phyloP scores from a whole-genome alignment of 176 grass and related monocot genomes.

The Paspalum notatum region DNA sequence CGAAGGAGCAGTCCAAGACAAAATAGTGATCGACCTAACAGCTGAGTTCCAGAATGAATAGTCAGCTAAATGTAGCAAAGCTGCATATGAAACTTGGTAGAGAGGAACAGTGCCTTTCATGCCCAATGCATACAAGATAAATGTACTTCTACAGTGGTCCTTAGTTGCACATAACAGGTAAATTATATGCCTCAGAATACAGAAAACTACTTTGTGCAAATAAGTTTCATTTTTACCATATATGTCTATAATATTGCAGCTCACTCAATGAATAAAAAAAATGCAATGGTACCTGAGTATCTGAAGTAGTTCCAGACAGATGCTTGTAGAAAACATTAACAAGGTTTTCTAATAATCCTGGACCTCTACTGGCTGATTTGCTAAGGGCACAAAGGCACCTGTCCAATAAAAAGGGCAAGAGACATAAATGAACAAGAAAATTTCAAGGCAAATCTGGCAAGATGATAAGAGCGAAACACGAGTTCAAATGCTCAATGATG shows the following conservation, averaged over 20 bases:
- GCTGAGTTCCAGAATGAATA: slow-evolving; percentile 58
- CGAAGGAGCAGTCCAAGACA: slow-evolving; percentile 94
- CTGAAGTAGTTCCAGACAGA: slow-evolving; percentile 71
- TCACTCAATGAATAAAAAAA: slow-evolving; percentile 32
- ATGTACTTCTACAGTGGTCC: slow-evolving; percentile 22
- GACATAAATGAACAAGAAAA: slow-evolving; percentile 39
- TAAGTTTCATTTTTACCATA: slow-evolving; percentile 32
- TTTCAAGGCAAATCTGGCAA: slow-evolving; percentile 18
- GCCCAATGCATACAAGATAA: slow-evolving; percentile 28
- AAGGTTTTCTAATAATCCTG: slow-evolving; percentile 72
- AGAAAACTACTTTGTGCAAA: slow-evolving; percentile 7
- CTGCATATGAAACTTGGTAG: slow-evolving; percentile 15
- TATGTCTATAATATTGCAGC: slow-evolving; percentile 30
- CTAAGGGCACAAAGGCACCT: slow-evolving; percentile 96
- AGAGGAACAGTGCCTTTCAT: slow-evolving; percentile 17
- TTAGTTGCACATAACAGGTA: slow-evolving; percentile 21
- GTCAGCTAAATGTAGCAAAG: slow-evolving; percentile 44
- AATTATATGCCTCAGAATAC: slow-evolving; percentile 29
- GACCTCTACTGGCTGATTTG: slow-evolving; percentile 81
- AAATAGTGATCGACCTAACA: slow-evolving; percentile 85
- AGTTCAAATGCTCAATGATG: slow-evolving; percentile 33
- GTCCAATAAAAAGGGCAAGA: slow-evolving; percentile 36
- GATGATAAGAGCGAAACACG: slow-evolving; percentile 4
- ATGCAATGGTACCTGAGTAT: slow-evolving; percentile 73
- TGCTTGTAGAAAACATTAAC: slow-evolving; percentile 93